Base-by-base conservation (phyloP, 139 green algal species). In the Desmodesmus armatus region DNA sequence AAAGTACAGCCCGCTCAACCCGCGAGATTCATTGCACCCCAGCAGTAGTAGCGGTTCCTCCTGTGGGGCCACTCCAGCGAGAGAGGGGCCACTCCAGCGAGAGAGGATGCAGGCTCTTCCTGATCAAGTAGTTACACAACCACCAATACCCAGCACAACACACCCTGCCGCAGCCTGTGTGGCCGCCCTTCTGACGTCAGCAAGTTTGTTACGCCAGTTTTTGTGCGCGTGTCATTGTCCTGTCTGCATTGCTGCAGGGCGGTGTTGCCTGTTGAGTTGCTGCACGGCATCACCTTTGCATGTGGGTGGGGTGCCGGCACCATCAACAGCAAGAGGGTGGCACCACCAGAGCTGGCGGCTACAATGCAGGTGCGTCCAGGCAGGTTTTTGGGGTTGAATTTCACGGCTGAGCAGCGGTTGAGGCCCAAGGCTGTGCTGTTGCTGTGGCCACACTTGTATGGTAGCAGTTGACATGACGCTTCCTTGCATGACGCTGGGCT, bases 191-290 rank as follows among this genome's bases (percentile, higher is more conserved):
- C 60, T 69, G n/a, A 40, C 37, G 60, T 29, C 60, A 23, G 60
- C 60, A 2, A 29, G n/a, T 63, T 11, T 11, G 53, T 25, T 63
- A 39, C 7, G n/a, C 37, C 5, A 29, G 6, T 69, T 39, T 2
- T 4, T 11, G n/a, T 69, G 60, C 66, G 29, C 21, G 33, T 74
- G 66, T 35, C 71, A 1, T n/a, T 15, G 3, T 47, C 44, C 29
- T 55, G 78, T n/a, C n/a, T n/a, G n/a, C n/a, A 80, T 40, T n/a
- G 37, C 88, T 37, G n/a, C n/a, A 88, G 85, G 88, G 78, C 79
- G 6, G 91, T 94, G 29, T 85, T 94, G n/a, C 88, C 89, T 0
- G 37, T 92, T 0, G 88, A 94, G 79, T 47, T 92, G 27, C 82
- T 94, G 79, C 65, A 74, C 41, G 80, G 89, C 33, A 15, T 93